Evolutionary conservation across 2,329 filamentous ascomycete genomes (phyloP), one percentile per base, ranked within the genome.

Genomic region (Diaporthe velutina): DNA sequence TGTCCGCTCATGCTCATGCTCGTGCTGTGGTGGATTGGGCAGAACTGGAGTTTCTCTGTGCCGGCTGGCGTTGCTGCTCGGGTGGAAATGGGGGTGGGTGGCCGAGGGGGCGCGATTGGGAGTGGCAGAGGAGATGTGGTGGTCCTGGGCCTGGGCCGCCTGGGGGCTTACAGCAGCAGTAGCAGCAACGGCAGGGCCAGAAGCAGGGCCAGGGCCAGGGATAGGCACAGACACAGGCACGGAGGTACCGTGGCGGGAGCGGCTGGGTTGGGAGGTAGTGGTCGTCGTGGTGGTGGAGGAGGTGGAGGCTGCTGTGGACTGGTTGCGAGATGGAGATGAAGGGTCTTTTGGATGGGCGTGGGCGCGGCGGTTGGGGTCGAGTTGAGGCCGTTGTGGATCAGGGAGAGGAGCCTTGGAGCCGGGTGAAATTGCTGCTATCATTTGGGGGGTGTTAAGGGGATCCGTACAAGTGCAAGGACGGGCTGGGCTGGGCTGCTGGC

Each of bases 1-100:
- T 79, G 89, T 87, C 79, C 92, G 89, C 85, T 96, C 94, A 86
- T 92, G 92, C 84, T 97, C 94, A 86, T 92, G 92, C 84, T 97
- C 94, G 83, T 54, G 45, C 19, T 93, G 88, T 42, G 55, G 71
- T 64, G 58, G 48, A 80, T 93, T 91, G 72, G 86, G 85, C 70
- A 85, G 79, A 57, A 84, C 78, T 19, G 30, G 33, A 28, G 64
- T 28, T 73, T 89, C 84, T 77, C 87, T 80, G 35, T 85, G 85
- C 48, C 85, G 84, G 57, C 66, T 48, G 73, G 68, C 28, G 58
- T 45, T 76, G 74, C 50, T 73, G 73, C n/a, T 61, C 7, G 55
- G 42, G 70, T 81, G 79, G 50, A 78, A 77, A 25, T 80, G 79
- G 57, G 80, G 78, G 28, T 82, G 79, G 10, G 79, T 80, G 38